Conservation (phyloP, 176 grass and related monocot species). For the Hyparrhenia diplandra region DNA sequence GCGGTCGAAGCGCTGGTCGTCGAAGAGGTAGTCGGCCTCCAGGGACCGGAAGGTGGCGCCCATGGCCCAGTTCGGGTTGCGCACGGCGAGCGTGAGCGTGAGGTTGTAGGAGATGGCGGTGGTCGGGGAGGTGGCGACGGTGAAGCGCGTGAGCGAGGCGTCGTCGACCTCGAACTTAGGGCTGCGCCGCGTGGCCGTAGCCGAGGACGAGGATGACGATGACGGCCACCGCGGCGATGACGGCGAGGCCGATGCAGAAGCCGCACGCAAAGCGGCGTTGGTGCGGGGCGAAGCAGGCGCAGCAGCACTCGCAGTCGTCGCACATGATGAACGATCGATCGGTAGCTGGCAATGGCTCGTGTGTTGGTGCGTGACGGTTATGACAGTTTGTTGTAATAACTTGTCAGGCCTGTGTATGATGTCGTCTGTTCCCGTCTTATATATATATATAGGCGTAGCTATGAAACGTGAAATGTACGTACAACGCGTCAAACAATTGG, state of each 20-base stretch:
- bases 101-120: constrained; percentile 44
- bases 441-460: background rate
- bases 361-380: background rate
- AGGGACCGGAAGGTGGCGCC: constrained; percentile 27
- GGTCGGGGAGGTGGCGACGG: background rate
- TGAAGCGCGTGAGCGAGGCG: constrained; percentile 36
- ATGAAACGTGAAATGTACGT: background rate
- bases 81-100: constrained; percentile 24
- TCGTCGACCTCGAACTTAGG: constrained; percentile 18
- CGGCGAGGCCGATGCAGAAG: constrained; percentile 17
- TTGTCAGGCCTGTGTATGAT: background rate
- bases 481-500: too few relatives aligned
- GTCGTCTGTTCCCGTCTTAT: background rate
- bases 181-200: constrained; percentile 9
- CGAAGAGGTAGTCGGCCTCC: constrained; percentile 37
- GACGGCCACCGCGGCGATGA: background rate
- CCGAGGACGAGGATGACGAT: constrained; percentile 13
- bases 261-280: constrained; percentile 10
- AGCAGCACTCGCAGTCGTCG: constrained; percentile 25
- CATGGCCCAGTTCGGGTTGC: constrained; percentile 45
- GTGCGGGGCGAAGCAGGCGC: constrained; percentile 9
- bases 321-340: constrained; percentile 18
- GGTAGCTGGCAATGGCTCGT: background rate
- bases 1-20: constrained; percentile 33
- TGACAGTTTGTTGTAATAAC: background rate